Evolutionary conservation across 2,329 filamentous ascomycete genomes (phyloP).

Genomic region (Sclerotinia minor): DNA sequence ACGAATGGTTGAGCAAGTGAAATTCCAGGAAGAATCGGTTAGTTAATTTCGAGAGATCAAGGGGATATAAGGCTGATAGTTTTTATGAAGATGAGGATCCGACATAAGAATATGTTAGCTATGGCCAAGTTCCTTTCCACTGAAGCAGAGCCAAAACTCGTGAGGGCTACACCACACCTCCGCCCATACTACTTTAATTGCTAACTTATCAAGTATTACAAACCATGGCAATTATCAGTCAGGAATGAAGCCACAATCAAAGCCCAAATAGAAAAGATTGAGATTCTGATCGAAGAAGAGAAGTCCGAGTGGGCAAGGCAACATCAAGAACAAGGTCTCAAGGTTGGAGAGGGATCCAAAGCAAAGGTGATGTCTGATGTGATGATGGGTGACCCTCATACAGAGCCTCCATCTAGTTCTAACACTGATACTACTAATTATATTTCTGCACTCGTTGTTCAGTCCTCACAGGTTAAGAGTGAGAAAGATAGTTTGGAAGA

Average conservation of each 20-base stretch:
- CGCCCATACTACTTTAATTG: conserved; percentile 13
- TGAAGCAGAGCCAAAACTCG: conserved; percentile 68
- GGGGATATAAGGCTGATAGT: conserved; percentile 19
- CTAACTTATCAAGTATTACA: conserved; percentile 67
- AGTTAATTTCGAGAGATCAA: conserved; percentile 42
- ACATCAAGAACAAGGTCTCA: conserved; percentile 43
- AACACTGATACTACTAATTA: conserved; percentile 45
- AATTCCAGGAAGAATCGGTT: conserved; percentile 76
- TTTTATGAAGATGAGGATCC: conserved; percentile 55
- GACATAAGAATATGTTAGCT: conserved; percentile 70
- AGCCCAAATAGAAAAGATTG: conserved; percentile 65
- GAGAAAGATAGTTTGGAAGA: conserved; percentile 57
- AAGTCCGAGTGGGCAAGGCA: conserved; percentile 59
- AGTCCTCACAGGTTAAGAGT: conserved; percentile 38
- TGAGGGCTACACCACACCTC: conserved; percentile 47
- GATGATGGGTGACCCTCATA: conserved; percentile 49
- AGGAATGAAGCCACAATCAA: conserved; percentile 71
- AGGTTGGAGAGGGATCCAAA: conserved; percentile 33
- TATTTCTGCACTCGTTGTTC: conserved; percentile 37
- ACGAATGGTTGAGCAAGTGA: conserved; percentile 68
- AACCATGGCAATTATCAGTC: conserved; percentile 72
- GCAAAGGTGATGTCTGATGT: conserved; percentile 41
- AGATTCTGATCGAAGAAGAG: conserved; percentile 65
- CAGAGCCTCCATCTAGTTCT: conserved; percentile 44
- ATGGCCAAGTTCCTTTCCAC: conserved; percentile 75